A percentile compares a stretch with the other conserved stretches of the same genome.
These are phyloP conservation scores for Adansonia rubrostipa DNA, from an alignment of 441 rosid genomes.

Conservation along the genomic window DNA sequence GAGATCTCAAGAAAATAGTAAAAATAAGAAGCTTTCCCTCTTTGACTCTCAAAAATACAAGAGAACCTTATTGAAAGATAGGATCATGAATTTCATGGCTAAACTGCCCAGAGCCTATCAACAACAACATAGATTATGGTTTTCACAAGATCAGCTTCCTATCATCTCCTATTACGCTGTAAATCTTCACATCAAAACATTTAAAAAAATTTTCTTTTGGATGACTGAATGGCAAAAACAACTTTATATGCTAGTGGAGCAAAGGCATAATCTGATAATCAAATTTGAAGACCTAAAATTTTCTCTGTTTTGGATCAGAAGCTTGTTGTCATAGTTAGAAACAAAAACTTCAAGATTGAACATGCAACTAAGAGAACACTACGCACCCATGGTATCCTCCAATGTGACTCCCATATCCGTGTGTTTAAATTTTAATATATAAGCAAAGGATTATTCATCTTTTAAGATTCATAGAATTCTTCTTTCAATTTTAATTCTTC, in stretches of 20 bases:
- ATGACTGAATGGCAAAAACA: neutral
- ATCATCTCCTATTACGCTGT: neutral
- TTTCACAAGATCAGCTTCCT: conserved; percentile 6
- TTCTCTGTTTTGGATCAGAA: neutral
- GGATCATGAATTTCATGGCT: conserved; percentile 8
- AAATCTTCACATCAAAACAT: conserved; percentile 2
- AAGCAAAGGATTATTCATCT: neutral
- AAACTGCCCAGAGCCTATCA: neutral
- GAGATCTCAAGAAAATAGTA: neutral
- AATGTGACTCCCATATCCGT: neutral
- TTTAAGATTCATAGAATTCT: neutral
- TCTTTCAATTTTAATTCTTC: neutral
- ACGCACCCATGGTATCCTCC: neutral
- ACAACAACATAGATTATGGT: neutral
- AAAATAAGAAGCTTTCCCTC: neutral
- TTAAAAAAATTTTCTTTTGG: neutral
- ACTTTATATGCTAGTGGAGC: neutral
- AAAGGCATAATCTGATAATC: neutral
- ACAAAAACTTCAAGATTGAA: conserved; percentile 5
- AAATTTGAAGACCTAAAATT: neutral
- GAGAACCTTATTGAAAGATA: neutral
- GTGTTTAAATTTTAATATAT: neutral
- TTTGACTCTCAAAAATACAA: conserved; percentile 9
- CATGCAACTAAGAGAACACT: conserved; percentile 6
- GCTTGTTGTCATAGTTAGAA: neutral